phyloP scores from a whole-genome alignment of 176 grass and related monocot species.

The Cocos nucifera region DNA sequence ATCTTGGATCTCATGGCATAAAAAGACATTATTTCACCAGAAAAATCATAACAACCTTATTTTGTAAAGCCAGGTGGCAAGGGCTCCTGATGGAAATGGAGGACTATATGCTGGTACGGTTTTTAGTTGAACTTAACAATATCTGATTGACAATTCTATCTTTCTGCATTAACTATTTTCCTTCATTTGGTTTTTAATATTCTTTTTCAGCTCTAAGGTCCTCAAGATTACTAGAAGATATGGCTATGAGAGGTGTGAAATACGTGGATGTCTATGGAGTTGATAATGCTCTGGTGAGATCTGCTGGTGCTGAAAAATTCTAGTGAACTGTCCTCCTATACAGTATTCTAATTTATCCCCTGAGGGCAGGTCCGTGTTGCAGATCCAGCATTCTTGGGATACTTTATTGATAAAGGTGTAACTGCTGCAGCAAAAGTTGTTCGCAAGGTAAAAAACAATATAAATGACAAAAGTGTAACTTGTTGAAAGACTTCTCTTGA shows the following conservation, averaged over 20 bases:
- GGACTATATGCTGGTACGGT: constrained; percentile 81
- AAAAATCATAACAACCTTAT: constrained; percentile 1
- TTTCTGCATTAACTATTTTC: too few species aligned
- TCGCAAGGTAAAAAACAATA: constrained; percentile 48
- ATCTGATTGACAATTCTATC: too few species aligned
- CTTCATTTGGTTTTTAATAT: background rate
- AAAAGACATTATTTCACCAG: too few species aligned
- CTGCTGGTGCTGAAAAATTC: background rate
- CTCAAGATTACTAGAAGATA: too few species aligned
- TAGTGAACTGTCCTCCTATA: background rate
- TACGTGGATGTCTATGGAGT: too few species aligned
- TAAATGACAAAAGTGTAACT: too few species aligned
- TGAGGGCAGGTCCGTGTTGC: constrained; percentile 75
- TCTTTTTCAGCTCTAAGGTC: too few species aligned
- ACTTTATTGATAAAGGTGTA: constrained; percentile 90
- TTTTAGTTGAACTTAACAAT: background rate
- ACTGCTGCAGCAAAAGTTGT: constrained; percentile 88
- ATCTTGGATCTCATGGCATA: too few species aligned
- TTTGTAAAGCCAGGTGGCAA: constrained; percentile 60
- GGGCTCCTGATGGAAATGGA: constrained; percentile 98
- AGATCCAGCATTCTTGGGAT: constrained; percentile 89
- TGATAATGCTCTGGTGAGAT: constrained; percentile 10
- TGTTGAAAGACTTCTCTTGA: too few species aligned
- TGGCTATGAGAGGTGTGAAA: too few species aligned
- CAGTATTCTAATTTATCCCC: constrained; percentile 28